Evolutionary conservation across 805 yeast species (phyloP).

Genomic region (Saturnispora mendoncae): DNA sequence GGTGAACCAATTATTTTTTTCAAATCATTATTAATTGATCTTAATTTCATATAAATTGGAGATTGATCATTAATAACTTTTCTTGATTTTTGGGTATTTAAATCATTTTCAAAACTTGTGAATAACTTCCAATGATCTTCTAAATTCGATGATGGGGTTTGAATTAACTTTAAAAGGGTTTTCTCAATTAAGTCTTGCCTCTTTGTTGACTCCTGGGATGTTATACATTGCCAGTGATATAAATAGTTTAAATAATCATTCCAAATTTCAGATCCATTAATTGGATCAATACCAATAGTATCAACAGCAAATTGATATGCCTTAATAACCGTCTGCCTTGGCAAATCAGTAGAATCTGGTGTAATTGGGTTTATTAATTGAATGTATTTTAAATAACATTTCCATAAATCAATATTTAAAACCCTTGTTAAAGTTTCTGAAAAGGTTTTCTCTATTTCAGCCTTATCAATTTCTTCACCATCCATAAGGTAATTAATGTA

Average conservation of each 20-base stretch:
- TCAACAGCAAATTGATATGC: slow-evolving; percentile 79
- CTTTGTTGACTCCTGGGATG: slow-evolving; percentile 79
- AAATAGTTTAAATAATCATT: slow-evolving; percentile 72
- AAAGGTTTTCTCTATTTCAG: slow-evolving; percentile 55
- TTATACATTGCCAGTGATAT: slow-evolving; percentile 67
- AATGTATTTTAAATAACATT: slow-evolving; percentile 68
- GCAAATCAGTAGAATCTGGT: slow-evolving; percentile 69
- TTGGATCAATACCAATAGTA: slow-evolving; percentile 69
- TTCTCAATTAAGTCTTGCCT: slow-evolving; percentile 68
- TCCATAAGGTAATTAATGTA: slow-evolving; percentile 44
- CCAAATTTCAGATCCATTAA: slow-evolving; percentile 64
- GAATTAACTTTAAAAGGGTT: slow-evolving; percentile 57
- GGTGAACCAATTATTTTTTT: slow-evolving; percentile 37
- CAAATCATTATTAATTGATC: slow-evolving; percentile 70
- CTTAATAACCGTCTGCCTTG: slow-evolving; percentile 60
- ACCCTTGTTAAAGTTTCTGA: slow-evolving; percentile 53
- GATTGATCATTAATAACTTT: slow-evolving; percentile 77
- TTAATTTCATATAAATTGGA: slow-evolving; percentile 77
- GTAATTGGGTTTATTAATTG: slow-evolving; percentile 59
- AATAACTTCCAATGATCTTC: slow-evolving; percentile 77
- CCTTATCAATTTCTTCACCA: slow-evolving; percentile 49
- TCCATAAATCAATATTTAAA: slow-evolving; percentile 63
- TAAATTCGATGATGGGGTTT: slow-evolving; percentile 67
- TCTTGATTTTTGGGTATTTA: slow-evolving; percentile 56
- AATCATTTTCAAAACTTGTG: slow-evolving; percentile 73